These are phyloP conservation scores for Amaranthus palmeri DNA, from an alignment of 148 eudicot genomes.

Conservation along the genomic window DNA sequence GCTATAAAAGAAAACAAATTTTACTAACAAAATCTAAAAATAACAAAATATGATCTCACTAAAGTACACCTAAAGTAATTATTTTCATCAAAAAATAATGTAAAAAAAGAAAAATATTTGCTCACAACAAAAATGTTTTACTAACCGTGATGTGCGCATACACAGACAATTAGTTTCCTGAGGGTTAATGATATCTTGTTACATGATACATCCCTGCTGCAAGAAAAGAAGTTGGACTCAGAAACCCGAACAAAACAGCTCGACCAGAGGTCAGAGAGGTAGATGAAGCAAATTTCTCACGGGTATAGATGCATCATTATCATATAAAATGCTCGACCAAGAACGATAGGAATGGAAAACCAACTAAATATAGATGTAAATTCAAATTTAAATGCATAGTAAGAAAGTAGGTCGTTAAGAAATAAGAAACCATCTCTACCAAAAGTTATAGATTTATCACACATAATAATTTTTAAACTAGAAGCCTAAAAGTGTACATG, in stretches of 20 bases:
- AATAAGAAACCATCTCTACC: no score
- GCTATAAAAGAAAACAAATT: neutral
- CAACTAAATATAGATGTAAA: neutral
- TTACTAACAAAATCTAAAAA: conserved; percentile 14
- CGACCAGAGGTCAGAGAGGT: no score
- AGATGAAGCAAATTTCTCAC: no score
- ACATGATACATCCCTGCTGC: conserved; percentile 3
- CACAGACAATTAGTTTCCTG: conserved; percentile 4
- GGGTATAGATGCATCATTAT: no score
- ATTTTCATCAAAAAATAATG: neutral
- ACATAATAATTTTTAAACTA: no score
- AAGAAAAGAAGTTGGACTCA: neutral
- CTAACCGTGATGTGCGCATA: neutral
- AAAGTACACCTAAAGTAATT: conserved; percentile 16
- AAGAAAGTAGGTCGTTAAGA: no score
- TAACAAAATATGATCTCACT: conserved; percentile 10
- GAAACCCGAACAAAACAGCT: neutral
- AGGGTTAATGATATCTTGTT: conserved; percentile 11
- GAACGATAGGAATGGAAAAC: neutral
- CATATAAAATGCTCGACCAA: no score
- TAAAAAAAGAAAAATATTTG: conserved; percentile 7
- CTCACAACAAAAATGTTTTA: neutral
- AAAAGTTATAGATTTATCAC: no score
- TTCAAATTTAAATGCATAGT: no score
- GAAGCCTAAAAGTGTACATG: no score